Conservation (phyloP, 331 rosid genomes). For the Erythrophleum ivorense region DNA sequence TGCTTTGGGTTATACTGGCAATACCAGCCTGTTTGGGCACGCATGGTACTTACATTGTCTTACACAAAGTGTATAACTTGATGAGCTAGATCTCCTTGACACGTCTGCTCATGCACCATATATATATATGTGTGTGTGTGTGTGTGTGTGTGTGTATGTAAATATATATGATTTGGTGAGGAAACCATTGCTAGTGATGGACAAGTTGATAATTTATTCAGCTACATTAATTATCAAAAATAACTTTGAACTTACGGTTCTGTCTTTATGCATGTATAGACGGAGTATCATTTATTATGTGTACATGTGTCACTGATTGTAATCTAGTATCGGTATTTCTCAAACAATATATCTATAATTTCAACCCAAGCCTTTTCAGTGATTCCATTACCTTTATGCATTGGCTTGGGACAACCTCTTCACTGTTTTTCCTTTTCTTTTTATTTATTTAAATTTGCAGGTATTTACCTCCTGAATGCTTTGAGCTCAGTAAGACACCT, state of each 20-base stretch:
- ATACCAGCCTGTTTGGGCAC: neutral
- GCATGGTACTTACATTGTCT: neutral
- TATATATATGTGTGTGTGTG: too few species aligned
- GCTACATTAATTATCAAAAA: neutral
- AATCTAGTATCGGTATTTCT: neutral
- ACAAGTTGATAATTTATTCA: neutral
- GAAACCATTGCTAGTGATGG: neutral
- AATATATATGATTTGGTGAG: neutral
- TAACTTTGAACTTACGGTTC: neutral
- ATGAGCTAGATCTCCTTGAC: neutral
- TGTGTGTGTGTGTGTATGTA: too few species aligned
- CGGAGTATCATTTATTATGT: neutral
- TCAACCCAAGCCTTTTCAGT: neutral
- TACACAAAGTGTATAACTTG: neutral
- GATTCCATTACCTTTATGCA: neutral
- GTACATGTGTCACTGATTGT: neutral
- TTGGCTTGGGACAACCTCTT: neutral
- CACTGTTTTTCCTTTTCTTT: slow-evolving; percentile 8
- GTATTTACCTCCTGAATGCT: slow-evolving; percentile 99
- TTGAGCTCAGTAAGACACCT: slow-evolving; percentile 91
- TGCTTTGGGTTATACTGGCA: neutral
- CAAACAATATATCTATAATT: neutral
- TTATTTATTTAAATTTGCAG: slow-evolving; percentile 50
- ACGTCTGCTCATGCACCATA: neutral
- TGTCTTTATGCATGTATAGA: neutral